Conservation (phyloP, 2,329 filamentous ascomycete species). For the Colletotrichum costaricense region DNA sequence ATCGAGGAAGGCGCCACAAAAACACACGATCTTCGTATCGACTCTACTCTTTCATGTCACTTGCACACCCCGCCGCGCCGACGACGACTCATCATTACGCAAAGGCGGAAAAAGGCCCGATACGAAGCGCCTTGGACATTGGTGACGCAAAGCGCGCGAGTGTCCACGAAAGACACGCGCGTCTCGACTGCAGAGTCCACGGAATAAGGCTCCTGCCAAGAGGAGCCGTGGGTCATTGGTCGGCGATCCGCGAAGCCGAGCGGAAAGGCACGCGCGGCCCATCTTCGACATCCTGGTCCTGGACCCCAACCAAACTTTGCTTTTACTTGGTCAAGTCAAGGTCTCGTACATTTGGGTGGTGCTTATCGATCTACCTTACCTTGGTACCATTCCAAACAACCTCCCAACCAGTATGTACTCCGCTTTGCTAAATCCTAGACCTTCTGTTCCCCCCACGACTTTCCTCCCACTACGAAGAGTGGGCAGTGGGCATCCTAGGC, state of each 20-base stretch:
- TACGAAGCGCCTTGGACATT: too few relatives aligned
- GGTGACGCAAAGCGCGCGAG: background rate
- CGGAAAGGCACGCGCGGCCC: background rate
- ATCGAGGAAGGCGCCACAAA: background rate
- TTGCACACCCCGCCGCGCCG: too few relatives aligned
- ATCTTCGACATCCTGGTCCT: background rate
- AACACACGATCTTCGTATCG: background rate
- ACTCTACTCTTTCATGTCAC: background rate
- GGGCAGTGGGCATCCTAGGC: too few relatives aligned
- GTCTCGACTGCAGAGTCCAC: background rate
- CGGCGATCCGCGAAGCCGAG: background rate
- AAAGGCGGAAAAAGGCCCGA: background rate
- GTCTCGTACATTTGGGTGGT: background rate
- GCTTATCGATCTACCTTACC: background rate
- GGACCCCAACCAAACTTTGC: background rate
- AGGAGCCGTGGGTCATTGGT: background rate
- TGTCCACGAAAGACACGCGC: slow-evolving; percentile 4
- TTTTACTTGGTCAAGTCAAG: background rate
- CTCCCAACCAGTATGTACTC: background rate
- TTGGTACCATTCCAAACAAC: background rate
- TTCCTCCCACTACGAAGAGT: background rate
- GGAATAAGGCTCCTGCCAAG: background rate
- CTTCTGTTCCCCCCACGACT: background rate
- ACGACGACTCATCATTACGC: background rate
- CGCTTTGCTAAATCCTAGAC: background rate